These are phyloP conservation scores for Pseudogymnoascus sp. DNA, from an alignment of 2,329 filamentous ascomycete species.

Conservation along the genomic window DNA sequence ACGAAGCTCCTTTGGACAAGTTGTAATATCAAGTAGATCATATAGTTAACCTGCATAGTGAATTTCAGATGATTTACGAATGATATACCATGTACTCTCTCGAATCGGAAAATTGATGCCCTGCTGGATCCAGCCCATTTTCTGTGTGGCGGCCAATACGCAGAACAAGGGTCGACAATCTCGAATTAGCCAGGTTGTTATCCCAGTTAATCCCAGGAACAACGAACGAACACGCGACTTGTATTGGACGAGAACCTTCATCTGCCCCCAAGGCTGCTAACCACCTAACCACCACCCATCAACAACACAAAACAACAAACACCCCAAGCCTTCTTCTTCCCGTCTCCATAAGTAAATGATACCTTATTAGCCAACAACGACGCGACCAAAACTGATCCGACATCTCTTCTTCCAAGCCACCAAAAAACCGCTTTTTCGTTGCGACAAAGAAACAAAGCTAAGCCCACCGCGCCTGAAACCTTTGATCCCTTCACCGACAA, in stretches of 20 bases:
- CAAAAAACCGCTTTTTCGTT: neutral
- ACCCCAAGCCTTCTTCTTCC: neutral
- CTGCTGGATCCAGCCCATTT: neutral
- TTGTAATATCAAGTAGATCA: neutral
- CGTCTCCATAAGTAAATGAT: neutral
- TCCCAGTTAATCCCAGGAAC: conserved; percentile 5
- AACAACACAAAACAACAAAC: neutral
- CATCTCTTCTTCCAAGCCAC: neutral
- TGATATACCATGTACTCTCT: neutral
- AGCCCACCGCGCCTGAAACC: conserved; percentile 1
- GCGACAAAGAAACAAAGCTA: neutral
- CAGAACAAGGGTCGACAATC: neutral
- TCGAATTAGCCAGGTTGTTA: conserved; percentile 5
- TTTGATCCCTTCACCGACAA: conserved; percentile 6
- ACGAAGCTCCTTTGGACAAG: neutral
- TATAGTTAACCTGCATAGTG: neutral
- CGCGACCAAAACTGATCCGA: neutral
- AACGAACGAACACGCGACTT: conserved; percentile 8
- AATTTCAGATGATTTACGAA: neutral
- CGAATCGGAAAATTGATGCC: neutral
- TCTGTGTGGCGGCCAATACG: neutral
- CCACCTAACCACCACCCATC: neutral
- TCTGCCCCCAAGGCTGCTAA: conserved; percentile 3
- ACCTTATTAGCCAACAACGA: neutral
- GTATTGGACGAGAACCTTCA: conserved; percentile 6